Base-by-base conservation (phyloP, 106 monocot genomes). In the Dendrobium catenatum region DNA sequence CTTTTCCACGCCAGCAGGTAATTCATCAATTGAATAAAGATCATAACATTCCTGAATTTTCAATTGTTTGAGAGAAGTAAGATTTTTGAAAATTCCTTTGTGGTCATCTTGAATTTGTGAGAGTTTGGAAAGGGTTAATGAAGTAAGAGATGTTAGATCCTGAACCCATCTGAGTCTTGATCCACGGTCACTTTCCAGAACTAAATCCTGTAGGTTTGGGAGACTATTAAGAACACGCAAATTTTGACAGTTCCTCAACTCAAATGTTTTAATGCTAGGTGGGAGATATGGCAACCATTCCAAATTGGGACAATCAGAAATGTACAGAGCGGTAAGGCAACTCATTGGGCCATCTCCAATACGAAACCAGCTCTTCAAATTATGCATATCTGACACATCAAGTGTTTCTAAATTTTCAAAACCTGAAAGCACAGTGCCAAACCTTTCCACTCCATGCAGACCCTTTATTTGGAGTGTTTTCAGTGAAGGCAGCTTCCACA, bases 111-210 rank as follows among this genome's bases (percentile, higher is more conserved):
- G 46, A 46, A 46, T 46, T 46, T 7, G 46, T 72, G 72, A 26
- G 37, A 72, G 37, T 72, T 72, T 22, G 72, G 72, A 72, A 29
- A 72, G 26, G 4, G 72, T 72, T 72, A 72, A 31, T 22, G 72
- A 72, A 2, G 72, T 29, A 72, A 72, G 72, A 72, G 72, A 72
- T 4, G 72, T 22, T 2, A 19, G 22, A 24, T 72, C 29, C 29
- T 26, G 4, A 31, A 72, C 37, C 72, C 72, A 72, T 72, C 3
- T 2, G 2, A 72, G 13, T 72, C 13, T 72, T 19, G 13, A 13
- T 31, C 11, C 72, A 72, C 9, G 2, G 11, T 33, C 72, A 29
- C 72, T 33, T 72, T 26, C 72, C 11, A 72, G 13, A 13, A 72
- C 72, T 72, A 72, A 72, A 27, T 72, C 72, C 24, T 31, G 20